These are phyloP conservation scores for Russula vinacea DNA, from an alignment of 768 basidiomycete species.

Conservation along the genomic window DNA sequence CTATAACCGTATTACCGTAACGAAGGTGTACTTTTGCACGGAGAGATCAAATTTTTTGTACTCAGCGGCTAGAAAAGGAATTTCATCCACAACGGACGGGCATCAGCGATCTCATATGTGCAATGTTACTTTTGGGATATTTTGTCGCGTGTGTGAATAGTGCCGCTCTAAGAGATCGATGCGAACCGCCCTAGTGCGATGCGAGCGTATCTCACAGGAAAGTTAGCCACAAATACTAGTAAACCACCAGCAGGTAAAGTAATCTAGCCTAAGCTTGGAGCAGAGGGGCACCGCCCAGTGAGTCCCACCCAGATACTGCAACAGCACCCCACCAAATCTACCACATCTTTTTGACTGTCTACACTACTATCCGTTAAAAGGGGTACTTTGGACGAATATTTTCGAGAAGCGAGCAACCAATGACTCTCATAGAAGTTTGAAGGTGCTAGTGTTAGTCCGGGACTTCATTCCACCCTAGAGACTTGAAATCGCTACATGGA, in stretches of 20 bases:
- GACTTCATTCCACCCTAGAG: constrained; percentile 1
- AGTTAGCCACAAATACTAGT: constrained; percentile 1
- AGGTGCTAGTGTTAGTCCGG: not conserved
- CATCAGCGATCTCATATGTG: not conserved
- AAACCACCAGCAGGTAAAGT: no score
- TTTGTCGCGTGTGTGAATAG: not conserved
- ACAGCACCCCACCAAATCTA: no score
- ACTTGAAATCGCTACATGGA: not conserved
- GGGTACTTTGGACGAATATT: no score
- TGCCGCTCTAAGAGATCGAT: not conserved
- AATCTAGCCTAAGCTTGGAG: no score
- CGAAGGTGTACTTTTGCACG: not conserved
- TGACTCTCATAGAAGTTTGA: not conserved
- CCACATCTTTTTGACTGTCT: not conserved
- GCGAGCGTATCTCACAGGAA: not conserved
- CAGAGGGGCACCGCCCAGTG: no score
- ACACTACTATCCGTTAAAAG: not conserved
- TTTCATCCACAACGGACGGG: not conserved
- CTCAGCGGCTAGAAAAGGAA: not conserved
- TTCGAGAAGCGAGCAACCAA: not conserved
- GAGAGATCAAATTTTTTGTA: not conserved
- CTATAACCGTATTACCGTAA: not conserved
- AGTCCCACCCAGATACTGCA: no score
- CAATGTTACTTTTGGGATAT: not conserved
- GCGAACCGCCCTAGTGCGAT: not conserved